Conservation (phyloP, 78 protist species). For the Abeoforma whisleri region DNA sequence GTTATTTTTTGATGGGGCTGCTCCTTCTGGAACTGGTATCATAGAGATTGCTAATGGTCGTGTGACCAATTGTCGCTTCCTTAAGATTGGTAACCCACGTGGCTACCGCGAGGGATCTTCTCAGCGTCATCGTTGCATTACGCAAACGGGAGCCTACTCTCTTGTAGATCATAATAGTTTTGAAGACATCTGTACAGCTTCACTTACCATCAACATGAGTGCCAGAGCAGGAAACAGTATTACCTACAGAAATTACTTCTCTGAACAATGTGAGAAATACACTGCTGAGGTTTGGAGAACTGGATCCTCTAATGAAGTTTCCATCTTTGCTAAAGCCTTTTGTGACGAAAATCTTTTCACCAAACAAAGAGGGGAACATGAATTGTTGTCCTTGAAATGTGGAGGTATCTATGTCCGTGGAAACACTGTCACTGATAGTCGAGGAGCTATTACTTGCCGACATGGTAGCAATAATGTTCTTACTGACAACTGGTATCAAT, state of each 20-base stretch:
- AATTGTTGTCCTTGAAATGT: constrained; percentile 7
- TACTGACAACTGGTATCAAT: neutral
- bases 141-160: neutral
- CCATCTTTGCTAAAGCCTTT: neutral
- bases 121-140: neutral
- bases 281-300: constrained; percentile 25
- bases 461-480: neutral
- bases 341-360: neutral
- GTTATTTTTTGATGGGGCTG: neutral
- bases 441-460: constrained; percentile 7
- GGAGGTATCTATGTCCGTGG: constrained; percentile 5
- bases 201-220: neutral
- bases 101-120: too few relatives aligned
- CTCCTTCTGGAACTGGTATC: neutral
- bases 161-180: constrained; percentile 21
- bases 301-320: neutral
- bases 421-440: neutral
- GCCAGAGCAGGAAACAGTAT: constrained; percentile 10
- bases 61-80: neutral
- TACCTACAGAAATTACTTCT: constrained; percentile 4
- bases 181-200: constrained; percentile 2
- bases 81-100: neutral
- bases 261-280: neutral
- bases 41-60: constrained; percentile 10
- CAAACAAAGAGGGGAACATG: constrained; percentile 21